Base-by-base conservation (phyloP, 2,329 filamentous ascomycete genomes). In the Aspergillus aculeatus region DNA sequence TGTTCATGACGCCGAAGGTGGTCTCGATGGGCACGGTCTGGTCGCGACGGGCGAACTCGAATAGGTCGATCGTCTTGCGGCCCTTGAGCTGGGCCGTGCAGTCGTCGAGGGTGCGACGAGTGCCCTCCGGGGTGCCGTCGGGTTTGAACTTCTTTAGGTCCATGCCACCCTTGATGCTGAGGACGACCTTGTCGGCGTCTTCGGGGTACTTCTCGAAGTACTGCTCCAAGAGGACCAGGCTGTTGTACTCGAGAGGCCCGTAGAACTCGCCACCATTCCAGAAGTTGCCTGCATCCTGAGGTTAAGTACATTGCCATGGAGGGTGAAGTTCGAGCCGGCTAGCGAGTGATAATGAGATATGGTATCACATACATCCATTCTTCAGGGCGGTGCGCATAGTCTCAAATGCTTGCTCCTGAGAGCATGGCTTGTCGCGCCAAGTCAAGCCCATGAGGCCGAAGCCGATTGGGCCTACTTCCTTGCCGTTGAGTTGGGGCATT, bases 221-320 rank as follows among this genome's bases (percentile, higher is more conserved):
- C 26, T 80, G 77, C 61, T 84, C 81, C 31, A 90, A 73, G 10
- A 89, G 74, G 32, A 83, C 81, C 67, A 88, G 73, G 2, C 81
- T 85, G 75, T 89, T 87, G 67, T 80, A 80, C 21, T 84, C 78
- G 1, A 82, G 70, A 0, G 72, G 81, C 44, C 87, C 87, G 74
- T 90, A 90, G 69, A 89, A 83, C 68, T 89, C 85, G 62, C 81
- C 86, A 41, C 79, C 86, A 66, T 88, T 89, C 85, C 86, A 89
- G 67, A 81, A 77, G 60, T 80, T 80, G 54, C 78, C 75, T 41
- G 38, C 38, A 19, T 41, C 16, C 1, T 16, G 16, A n/a, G 38
- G 14, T 41, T 41, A 16, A 41, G 38, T 14, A 41, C 14, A 5
- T 41, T 6, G 38, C 6, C 6, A n/a, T 4, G 38, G 9, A n/a